These are phyloP conservation scores for Akanthomyces uredinophilus DNA, from an alignment of 2,329 filamentous ascomycete species.

Conservation along the genomic window DNA sequence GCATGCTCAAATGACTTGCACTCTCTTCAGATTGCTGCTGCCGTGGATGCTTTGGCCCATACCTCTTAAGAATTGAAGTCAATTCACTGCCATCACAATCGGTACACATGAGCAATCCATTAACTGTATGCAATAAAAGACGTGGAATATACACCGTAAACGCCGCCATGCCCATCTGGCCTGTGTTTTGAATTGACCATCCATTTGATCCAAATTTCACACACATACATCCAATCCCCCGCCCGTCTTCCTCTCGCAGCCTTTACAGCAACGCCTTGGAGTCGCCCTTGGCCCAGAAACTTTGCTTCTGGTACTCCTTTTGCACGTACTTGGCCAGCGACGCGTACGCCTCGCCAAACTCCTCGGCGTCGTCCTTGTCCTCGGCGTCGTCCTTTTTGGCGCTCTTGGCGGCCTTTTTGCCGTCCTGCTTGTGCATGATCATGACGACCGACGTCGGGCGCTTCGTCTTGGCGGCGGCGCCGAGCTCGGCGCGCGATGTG, in stretches of 20 bases:
- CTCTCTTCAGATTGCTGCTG: background rate
- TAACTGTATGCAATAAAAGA: constrained; percentile 12
- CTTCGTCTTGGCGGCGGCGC: constrained; percentile 91
- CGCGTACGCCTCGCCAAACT: constrained; percentile 59
- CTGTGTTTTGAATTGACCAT: constrained; percentile 13
- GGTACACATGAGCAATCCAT: constrained; percentile 3
- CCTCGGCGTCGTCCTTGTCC: constrained; percentile 48
- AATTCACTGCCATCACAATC: too few relatives aligned
- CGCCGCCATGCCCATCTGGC: constrained; percentile 33
- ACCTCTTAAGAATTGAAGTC: too few relatives aligned
- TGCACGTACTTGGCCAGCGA: constrained; percentile 61
- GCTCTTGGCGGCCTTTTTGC: constrained; percentile 37
- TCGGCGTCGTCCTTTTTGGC: constrained; percentile 39
- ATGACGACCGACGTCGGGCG: constrained; percentile 94
- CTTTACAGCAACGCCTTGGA: constrained; percentile 22
- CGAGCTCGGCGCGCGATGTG: constrained; percentile 84
- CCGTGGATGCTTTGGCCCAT: background rate
- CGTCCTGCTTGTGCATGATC: constrained; percentile 57
- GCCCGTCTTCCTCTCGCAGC: background rate
- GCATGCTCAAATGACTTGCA: too few relatives aligned
- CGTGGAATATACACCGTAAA: constrained; percentile 14
- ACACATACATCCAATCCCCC: constrained; percentile 28
- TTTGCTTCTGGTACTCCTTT: constrained; percentile 59
- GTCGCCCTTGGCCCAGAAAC: constrained; percentile 41
- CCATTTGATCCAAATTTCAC: constrained; percentile 25